Evolutionary conservation across 495 filamentous ascomycete species (phyloP).

Genomic region (Penicillium mononematosum): DNA sequence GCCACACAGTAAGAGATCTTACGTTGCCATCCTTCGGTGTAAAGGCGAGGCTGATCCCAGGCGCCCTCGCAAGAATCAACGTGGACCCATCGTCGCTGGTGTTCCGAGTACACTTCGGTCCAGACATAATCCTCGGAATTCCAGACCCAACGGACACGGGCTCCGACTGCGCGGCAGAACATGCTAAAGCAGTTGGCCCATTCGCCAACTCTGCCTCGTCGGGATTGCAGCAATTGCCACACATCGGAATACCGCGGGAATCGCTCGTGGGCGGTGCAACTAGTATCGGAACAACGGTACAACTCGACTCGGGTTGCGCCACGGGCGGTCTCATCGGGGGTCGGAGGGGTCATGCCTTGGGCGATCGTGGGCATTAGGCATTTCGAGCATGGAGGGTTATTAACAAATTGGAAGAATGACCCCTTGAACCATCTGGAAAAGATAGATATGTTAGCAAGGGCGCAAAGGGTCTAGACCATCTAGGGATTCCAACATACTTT

Average conservation of each 20-base stretch:
- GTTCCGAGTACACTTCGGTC: constrained; percentile 96
- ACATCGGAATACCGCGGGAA: constrained; percentile 96
- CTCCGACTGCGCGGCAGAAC: constrained; percentile 90
- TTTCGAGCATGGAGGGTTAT: constrained; percentile 81
- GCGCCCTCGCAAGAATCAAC: constrained; percentile 92
- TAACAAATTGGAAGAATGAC: constrained; percentile 93
- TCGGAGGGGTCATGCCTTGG: constrained; percentile 77
- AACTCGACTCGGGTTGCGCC: constrained; percentile 85
- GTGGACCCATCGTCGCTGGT: constrained; percentile 93
- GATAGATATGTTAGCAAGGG: constrained; percentile 25
- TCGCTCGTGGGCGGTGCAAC: constrained; percentile 75
- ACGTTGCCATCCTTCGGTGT: constrained; percentile 90
- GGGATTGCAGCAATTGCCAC: constrained; percentile 84
- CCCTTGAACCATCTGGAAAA: constrained; percentile 84
- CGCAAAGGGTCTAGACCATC: constrained; percentile 10
- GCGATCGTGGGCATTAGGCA: constrained; percentile 83
- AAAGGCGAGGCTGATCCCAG: constrained; percentile 92
- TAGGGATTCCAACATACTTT: constrained; percentile 47
- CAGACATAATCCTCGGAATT: constrained; percentile 96
- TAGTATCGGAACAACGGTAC: constrained; percentile 72
- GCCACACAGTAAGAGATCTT: constrained; percentile 96
- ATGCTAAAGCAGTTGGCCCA: constrained; percentile 99
- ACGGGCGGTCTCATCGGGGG: constrained; percentile 81
- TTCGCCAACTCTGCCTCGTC: constrained; percentile 83
- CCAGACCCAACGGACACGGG: constrained; percentile 96